Base-by-base conservation (phyloP, 768 basidiomycete genomes). In the Pisolithus microcarpus region DNA sequence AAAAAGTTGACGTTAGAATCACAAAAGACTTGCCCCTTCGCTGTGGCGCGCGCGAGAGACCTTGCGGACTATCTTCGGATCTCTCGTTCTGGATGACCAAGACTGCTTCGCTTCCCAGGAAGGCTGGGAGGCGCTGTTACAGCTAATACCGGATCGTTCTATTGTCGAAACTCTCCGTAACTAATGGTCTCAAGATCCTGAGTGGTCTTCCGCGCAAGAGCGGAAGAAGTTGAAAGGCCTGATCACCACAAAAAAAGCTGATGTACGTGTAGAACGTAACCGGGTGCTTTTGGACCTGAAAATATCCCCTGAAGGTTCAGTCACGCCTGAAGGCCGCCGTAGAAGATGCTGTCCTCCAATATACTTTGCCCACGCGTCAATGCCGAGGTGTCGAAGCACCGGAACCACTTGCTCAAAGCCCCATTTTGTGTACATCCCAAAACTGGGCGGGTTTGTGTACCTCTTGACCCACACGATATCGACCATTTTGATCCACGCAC, bases 351-450 rank as follows among this genome's bases (percentile, higher is more conserved):
- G 75, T 96, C 43, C 72, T 99, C 11, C 87, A 91, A 58, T 97
- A 96, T 67, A 95, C 89, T n/a, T 0, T 99, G 98, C 68, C 95
- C 95, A 1, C 83, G 96, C 11, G 78, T 99, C 49, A 95, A 99
- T 66, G 88, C 89, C 13, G 96, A 99, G 67, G 96, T 99, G 26
- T 93, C 93, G n/a, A n/a, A n/a, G n/a, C n/a, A n/a, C n/a, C n/a
- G n/a, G n/a, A n/a, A n/a, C n/a, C n/a, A n/a, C n/a, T n/a, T n/a
- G n/a, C n/a, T n/a, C n/a, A n/a, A n/a, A n/a, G n/a, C n/a, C n/a
- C n/a, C n/a, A n/a, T n/a, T n/a, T n/a, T n/a, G n/a, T n/a, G n/a
- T n/a, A n/a, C n/a, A n/a, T n/a, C n/a, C n/a, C n/a, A n/a, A n/a
- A n/a, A n/a, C n/a, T n/a, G n/a, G n/a, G n/a, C n/a, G n/a, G n/a